These are phyloP conservation scores for Penicillium nordicum DNA, from an alignment of 2,329 filamentous ascomycete species.

Conservation along the genomic window DNA sequence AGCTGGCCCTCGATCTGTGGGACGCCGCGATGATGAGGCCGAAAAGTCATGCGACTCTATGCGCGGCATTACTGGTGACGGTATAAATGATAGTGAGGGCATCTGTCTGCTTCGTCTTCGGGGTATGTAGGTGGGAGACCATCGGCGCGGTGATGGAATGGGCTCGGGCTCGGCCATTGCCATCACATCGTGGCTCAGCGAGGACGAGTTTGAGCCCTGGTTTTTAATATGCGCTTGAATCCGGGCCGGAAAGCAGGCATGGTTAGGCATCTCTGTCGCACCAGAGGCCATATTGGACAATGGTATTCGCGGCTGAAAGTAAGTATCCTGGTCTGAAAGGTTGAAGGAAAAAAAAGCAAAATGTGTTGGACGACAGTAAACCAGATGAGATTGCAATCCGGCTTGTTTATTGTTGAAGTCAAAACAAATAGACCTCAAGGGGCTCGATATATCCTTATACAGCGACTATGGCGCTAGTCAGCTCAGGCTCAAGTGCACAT, in stretches of 20 bases:
- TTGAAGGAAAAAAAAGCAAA: conserved; percentile 18
- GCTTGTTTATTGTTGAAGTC: conserved; percentile 8
- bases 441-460: conserved; percentile 34
- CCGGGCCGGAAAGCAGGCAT: conserved; percentile 21
- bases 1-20: conserved; percentile 25
- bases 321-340: conserved; percentile 11
- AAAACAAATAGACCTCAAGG: conserved; percentile 20
- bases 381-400: conserved; percentile 21
- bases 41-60: conserved; percentile 31
- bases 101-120: conserved; percentile 33
- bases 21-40: conserved; percentile 23
- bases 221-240: conserved; percentile 24
- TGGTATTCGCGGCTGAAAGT: conserved; percentile 14
- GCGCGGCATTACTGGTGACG: conserved; percentile 28
- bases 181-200: conserved; percentile 19
- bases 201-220: conserved; percentile 19
- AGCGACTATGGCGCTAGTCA: conserved; percentile 18
- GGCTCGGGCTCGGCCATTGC: conserved; percentile 14
- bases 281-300: conserved; percentile 34
- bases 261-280: conserved; percentile 21
- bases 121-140: conserved; percentile 28
- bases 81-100: conserved; percentile 36
- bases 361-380: conserved; percentile 19
- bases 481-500: conserved; percentile 20
- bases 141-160: conserved; percentile 25